These are phyloP conservation scores for Phytophthora brassicae DNA, from an alignment of 352 stramenopile genomes.

Conservation along the genomic window DNA sequence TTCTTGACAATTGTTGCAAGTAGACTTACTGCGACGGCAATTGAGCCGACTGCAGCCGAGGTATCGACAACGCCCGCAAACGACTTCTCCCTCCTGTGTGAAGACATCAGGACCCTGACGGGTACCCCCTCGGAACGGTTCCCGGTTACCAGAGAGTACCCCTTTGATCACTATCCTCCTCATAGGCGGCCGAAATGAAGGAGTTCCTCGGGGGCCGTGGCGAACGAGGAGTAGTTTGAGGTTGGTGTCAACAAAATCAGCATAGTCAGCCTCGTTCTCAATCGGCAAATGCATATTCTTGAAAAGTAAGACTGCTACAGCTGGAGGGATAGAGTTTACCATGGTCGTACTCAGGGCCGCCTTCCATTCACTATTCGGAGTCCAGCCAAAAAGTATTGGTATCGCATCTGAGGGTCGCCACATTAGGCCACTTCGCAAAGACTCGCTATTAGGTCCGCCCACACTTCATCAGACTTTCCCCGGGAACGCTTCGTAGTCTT, in stretches of 20 bases:
- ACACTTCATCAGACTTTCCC: background rate
- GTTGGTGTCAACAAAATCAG: background rate
- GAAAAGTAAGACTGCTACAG: background rate
- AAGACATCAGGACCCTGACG: background rate
- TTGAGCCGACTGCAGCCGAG: background rate
- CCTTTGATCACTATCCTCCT: no score
- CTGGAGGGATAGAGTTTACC: background rate
- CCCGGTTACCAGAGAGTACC: no score
- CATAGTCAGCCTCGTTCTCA: background rate
- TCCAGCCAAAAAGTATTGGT: background rate
- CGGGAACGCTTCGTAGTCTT: background rate
- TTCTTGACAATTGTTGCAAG: no score
- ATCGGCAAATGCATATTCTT: background rate
- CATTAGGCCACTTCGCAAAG: background rate
- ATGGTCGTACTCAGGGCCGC: background rate
- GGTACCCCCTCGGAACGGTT: background rate
- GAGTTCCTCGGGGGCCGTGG: no score
- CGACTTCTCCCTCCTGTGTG: background rate
- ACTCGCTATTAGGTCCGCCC: background rate
- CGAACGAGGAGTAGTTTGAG: background rate
- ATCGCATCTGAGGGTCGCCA: background rate
- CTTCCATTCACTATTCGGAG: background rate
- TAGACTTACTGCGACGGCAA: no score
- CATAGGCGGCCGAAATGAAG: no score
- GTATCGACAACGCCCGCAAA: conserved; percentile 1